phyloP scores from a whole-genome alignment of 2,329 filamentous ascomycete genomes.

The Epichloe uncinata region DNA sequence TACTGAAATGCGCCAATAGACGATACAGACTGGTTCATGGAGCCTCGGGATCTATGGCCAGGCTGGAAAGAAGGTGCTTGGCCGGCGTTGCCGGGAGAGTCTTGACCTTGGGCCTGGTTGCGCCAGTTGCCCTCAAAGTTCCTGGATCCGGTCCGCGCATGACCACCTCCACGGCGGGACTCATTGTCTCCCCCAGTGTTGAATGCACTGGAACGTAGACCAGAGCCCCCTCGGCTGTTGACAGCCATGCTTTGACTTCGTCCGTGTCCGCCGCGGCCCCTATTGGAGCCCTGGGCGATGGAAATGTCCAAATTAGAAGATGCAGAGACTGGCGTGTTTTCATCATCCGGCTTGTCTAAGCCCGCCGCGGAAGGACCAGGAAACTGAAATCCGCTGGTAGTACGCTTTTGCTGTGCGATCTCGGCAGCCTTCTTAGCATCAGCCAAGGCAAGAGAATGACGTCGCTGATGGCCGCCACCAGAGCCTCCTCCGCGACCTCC shows the following conservation, averaged over 20 bases:
- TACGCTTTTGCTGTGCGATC: constrained; percentile 89
- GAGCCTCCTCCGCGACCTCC: constrained; percentile 53
- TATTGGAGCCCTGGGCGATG: constrained; percentile 29
- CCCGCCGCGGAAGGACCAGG: constrained; percentile 59
- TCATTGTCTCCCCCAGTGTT: constrained; percentile 45
- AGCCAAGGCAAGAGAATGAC: constrained; percentile 86
- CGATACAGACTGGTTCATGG: constrained; percentile 75
- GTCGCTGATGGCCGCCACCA: constrained; percentile 72
- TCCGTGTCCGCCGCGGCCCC: constrained; percentile 48
- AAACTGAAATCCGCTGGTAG: constrained; percentile 89
- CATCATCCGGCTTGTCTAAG: constrained; percentile 45
- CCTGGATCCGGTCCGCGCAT: constrained; percentile 70
- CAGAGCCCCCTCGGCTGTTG: constrained; percentile 57
- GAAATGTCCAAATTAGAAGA: constrained; percentile 20
- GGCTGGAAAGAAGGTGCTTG: constrained; percentile 73
- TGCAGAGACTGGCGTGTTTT: constrained; percentile 21
- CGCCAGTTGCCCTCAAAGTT: constrained; percentile 99
- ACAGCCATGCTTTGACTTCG: constrained; percentile 88
- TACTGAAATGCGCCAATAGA: constrained; percentile 83
- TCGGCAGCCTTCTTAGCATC: constrained; percentile 98
- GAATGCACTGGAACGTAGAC: constrained; percentile 47
- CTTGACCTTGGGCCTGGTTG: constrained; percentile 57
- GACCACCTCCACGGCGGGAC: constrained; percentile 65
- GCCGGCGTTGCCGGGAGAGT: constrained; percentile 31
- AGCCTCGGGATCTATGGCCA: constrained; percentile 74